Evolutionary conservation across 2,329 filamentous ascomycete genomes (phyloP).

Genomic region (Tolypocladium album): DNA sequence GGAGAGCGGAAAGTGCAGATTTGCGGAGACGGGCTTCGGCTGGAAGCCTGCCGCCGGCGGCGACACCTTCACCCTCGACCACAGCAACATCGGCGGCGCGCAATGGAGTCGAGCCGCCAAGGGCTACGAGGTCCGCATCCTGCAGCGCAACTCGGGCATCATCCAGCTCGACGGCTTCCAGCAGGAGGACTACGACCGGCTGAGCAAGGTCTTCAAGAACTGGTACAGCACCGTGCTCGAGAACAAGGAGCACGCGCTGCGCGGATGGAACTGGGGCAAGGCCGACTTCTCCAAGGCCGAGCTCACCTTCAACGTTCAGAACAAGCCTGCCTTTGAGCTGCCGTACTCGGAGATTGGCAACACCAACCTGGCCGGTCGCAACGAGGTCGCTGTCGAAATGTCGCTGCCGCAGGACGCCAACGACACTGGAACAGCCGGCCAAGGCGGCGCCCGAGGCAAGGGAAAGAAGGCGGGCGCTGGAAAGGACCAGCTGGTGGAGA

Average conservation of each 20-base stretch:
- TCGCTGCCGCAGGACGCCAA: slow-evolving; percentile 61
- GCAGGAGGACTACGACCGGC: slow-evolving; percentile 85
- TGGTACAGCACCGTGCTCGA: slow-evolving; percentile 95
- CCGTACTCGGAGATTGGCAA: slow-evolving; percentile 97
- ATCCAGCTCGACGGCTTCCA: slow-evolving; percentile 93
- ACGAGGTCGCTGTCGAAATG: slow-evolving; percentile 95
- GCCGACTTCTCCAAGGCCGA: slow-evolving; percentile 93
- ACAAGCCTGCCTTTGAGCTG: slow-evolving; percentile 90
- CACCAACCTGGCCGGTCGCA: slow-evolving; percentile 93
- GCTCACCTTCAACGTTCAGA: slow-evolving; percentile 92
- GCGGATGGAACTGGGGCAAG: slow-evolving; percentile 99
- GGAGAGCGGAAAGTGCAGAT: slow-evolving; percentile 83
- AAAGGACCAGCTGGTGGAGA: slow-evolving; percentile 89
- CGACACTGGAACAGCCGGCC: slow-evolving; percentile 62
- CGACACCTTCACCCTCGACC: slow-evolving; percentile 89
- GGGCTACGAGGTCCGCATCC: slow-evolving; percentile 87
- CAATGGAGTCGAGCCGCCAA: slow-evolving; percentile 93
- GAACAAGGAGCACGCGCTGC: slow-evolving; percentile 83
- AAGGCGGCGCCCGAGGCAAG: slow-evolving; percentile 61
- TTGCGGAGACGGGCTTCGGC: slow-evolving; percentile 86
- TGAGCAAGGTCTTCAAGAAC: slow-evolving; percentile 89
- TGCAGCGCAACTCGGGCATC: slow-evolving; percentile 73
- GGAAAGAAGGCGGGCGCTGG: slow-evolving; percentile 86
- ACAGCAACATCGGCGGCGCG: slow-evolving; percentile 70
- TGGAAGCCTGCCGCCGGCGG: slow-evolving; percentile 87